Evolutionary conservation across 108 stramenopile genomes (phyloP), one percentile per base, ranked within the genome.

Genomic region (Pseudonitzschia delicatissima): DNA sequence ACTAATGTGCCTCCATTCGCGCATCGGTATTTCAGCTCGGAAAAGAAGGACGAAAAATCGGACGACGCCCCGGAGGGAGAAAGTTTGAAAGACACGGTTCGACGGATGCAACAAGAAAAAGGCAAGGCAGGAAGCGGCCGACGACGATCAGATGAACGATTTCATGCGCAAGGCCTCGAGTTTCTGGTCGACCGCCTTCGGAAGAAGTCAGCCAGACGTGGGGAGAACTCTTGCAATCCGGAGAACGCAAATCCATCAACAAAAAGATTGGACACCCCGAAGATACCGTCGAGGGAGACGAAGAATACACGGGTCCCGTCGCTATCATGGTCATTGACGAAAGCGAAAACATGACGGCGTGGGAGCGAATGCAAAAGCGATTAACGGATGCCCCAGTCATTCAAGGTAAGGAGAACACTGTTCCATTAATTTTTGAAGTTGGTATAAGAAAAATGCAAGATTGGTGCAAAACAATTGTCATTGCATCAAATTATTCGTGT

Each of bases 361-460:
- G 94, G 95, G 95, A 97, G 70, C 69, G 90, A 66, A 91, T 98
- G 87, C 88, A 92, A 68, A 85, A 82, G 49, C 81, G 96, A 35
- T 78, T 98, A 65, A 77, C 78, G 27, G 93, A 96, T 64, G 92
- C 98, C 1, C 98, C 96, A 33, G 93, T 98, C 58, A 97, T 98
- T 78, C 82, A 86, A 66, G 87, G 87, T 82, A 58, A 62, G 63
- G 33, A 40, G n/a, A 3, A n/a, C 28, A 26, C 5, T 48, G 4
- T 28, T 1, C 49, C 53, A 29, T 44, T 3, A n/a, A n/a, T 44
- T 44, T n/a, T 6, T 48, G 47, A 45, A 15, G 18, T 45, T n/a
- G 45, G 13, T 17, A 5, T 15, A 44, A 44, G 7, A 48, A 48
- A 48, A 2, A 17, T 48, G 47, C 21, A 48, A 5, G 47, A 2